phyloP scores from a whole-genome alignment of 345 rosid genomes.

The Salix arbutifolia region DNA sequence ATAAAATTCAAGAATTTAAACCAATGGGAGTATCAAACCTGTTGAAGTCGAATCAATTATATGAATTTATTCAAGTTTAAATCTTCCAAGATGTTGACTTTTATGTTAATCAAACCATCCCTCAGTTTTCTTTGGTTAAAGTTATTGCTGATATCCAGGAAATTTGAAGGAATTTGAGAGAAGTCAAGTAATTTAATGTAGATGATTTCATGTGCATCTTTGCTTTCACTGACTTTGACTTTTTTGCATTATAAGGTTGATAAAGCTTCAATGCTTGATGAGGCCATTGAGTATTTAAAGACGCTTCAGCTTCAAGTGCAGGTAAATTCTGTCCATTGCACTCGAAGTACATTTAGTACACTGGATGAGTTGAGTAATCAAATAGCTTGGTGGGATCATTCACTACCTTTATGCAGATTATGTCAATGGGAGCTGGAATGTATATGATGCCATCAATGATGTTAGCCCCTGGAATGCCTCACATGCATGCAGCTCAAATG shows the following conservation, averaged over 20 bases:
- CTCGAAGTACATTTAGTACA: neutral
- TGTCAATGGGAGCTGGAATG: conserved; percentile 78
- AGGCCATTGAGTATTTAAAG: conserved; percentile 89
- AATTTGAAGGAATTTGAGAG: neutral
- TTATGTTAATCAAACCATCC: neutral
- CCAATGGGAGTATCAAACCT: too few relatives aligned
- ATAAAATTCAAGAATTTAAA: neutral
- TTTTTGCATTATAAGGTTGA: conserved; percentile 56
- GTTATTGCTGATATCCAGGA: neutral
- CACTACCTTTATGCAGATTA: conserved; percentile 44
- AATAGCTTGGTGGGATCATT: conserved; percentile 1
- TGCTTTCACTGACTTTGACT: conserved; percentile 13
- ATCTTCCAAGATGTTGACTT: neutral
- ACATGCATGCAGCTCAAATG: conserved; percentile 55
- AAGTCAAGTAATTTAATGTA: conserved; percentile 6
- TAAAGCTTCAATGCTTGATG: conserved; percentile 96
- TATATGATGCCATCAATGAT: conserved; percentile 77
- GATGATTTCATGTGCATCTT: neutral
- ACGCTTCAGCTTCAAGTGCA: conserved; percentile 90
- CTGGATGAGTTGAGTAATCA: conserved; percentile 11
- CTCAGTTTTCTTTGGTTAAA: neutral
- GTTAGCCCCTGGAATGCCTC: conserved; percentile 64
- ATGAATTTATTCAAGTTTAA: neutral
- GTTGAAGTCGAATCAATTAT: conserved; percentile 4
- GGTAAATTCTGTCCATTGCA: conserved; percentile 32